Base-by-base conservation (phyloP, 352 stramenopile species). In the Pseudoperonospora humuli region DNA sequence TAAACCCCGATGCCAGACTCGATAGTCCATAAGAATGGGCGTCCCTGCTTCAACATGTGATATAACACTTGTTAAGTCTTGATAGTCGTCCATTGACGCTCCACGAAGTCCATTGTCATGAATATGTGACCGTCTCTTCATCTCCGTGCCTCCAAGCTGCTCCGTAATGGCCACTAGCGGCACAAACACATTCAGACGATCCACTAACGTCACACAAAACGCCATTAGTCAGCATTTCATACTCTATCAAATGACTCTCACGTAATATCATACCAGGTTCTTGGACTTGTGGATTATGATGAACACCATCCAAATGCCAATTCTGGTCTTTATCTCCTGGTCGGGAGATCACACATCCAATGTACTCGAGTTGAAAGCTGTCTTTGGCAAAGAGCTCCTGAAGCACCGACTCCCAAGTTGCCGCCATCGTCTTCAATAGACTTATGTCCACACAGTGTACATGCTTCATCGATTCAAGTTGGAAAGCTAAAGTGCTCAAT, bases 221-320 rank as follows among this genome's bases (percentile, higher is more conserved):
- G 14, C 7, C 25, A 48, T 40, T 25, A 49, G 37, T 45, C 2
- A n/a, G 14, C n/a, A n/a, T n/a, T n/a, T n/a, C n/a, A n/a, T n/a
- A n/a, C n/a, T n/a, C n/a, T n/a, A n/a, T n/a, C n/a, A n/a, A n/a
- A n/a, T n/a, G n/a, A n/a, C n/a, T n/a, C n/a, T n/a, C 19, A 19
- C 8, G 13, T 32, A 40, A 27, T 19, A 49, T 20, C 23, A 24
- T 43, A 79, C 75, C 75, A 51, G 58, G 59, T 49, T 84, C 64
- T 20, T 89, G 76, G 10, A 58, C 25, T 7, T 56, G 40, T 13
- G 64, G 47, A 32, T 77, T 70, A n/a, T 56, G 56, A 25, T 89
- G 74, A 33, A 89, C 71, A 21, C 76, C 76, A 50, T 89, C 76
- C 14, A 89, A 59, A 45, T 89, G 76, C 76, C 76, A 89, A 61